Base-by-base conservation (phyloP, 2,329 filamentous ascomycete genomes). In the Diplodia seriata region DNA sequence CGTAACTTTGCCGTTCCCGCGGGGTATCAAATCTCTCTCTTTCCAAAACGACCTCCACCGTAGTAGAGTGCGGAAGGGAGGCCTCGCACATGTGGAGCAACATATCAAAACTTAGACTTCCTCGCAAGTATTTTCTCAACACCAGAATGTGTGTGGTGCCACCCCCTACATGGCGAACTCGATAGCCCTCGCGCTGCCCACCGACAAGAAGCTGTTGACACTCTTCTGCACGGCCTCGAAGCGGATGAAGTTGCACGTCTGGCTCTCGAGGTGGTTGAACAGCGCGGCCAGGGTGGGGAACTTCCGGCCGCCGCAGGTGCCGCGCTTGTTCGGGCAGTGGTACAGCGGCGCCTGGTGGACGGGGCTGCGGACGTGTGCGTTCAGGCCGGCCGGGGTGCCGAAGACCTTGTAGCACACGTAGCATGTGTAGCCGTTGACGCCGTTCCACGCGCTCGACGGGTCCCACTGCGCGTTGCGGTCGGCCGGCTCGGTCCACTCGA, bases 401-500 rank as follows among this genome's bases (percentile, higher is more conserved):
- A 87, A 90, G 0, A 72, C 33, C 11, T 76, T 75, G 26, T 82
- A 75, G 72, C 88, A 90, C 4, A 89, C 69, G 68, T 85, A 85
- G 76, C 86, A 89, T 71, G 85, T 81, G 73, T 79, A 88, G 0
- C 15, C 70, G 1, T 11, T 33, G 31, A 31, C 0, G 0, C 82
- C 81, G 64, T 88, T 87, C 74, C 77, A 86, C 0, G 84, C 75
- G 1, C 68, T 69, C 0, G 71, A 40, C 0, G 78, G 85, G 1
- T 82, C 84, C 6, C 57, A 70, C 81, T 66, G 49, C 4, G 53
- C 67, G 0, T 40, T 59, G 53, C 69, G 72, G 36, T 71, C 65
- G 26, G 26, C 26, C 47, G 79, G 76, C 0, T 75, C 77, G 12
- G 77, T 70, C 81, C 82, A 85, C 20, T 76, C 81, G n/a, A 88